Base-by-base conservation (phyloP, 2,329 filamentous ascomycete genomes). In the Hymenoscyphus salicellus region DNA sequence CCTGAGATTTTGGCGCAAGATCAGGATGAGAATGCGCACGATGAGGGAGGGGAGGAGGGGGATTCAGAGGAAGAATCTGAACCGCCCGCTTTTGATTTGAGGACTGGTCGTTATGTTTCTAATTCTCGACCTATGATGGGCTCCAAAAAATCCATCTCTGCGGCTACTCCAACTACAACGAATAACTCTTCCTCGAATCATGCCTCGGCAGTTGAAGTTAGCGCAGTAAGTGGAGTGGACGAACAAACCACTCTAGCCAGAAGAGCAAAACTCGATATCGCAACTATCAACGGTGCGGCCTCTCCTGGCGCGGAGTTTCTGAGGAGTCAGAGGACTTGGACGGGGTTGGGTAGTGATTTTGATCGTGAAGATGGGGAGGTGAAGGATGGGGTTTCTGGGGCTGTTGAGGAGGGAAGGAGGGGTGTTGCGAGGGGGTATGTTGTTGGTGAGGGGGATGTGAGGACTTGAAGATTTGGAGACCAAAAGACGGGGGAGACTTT, bases 271-370 rank as follows among this genome's bases (percentile, higher is more conserved):
- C 87, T 89, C 2, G 90, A 96, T 69, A 71, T 98, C 20, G 89
- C 92, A 0, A 88, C 88, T 56, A 87, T 98, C 70, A 94, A 93
- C 60, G 92, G 93, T 6, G 86, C 94, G 0, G 82, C 90, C n/a
- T 98, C 94, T 56, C 95, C 95, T 0, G 95, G 92, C 0, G 95
- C 95, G 0, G 92, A 97, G 76, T 98, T 86, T 71, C 79, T 99
- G 68, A 85, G 89, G 36, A 90, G 89, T 3, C 86, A 93, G 72
- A 81, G 95, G 63, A 96, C 92, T 3, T 99, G 95, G 95, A 90
- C 90, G 73, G 95, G 95, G 0, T 78, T 99, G 28, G 95, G 95
- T 0, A 96, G 87, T 67, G 95, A 99, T 75, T 96, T 93, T 72
- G 82, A 83, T 69, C 86, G 85, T 68, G 85, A 88, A 33, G 82